Base-by-base conservation (phyloP, 2,329 filamentous ascomycete species). In the Xylariaceae sp. region DNA sequence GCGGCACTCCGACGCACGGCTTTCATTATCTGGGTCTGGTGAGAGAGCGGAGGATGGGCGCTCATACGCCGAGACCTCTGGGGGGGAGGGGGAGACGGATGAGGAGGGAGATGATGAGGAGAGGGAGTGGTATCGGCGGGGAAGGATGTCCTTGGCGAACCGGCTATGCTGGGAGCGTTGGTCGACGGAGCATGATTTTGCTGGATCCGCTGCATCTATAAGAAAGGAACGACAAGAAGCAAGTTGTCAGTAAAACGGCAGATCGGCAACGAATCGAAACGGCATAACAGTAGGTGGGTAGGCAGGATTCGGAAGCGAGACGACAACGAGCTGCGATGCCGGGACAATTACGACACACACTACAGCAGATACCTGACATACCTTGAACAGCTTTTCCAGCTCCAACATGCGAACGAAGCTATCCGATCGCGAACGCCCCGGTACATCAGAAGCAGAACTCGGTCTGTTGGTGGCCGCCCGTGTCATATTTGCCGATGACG, bases 341-440 rank as follows among this genome's bases (percentile, higher is more conserved):
- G 57, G 60, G 54, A 55, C 40, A 42, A 34, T 18, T 28, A 28
- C 22, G 22, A 28, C 22, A 28, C 22, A 28, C 22, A 5, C 22
- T 28, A 28, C 22, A 28, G 22, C 22, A n/a, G n/a, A 33, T 55
- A 28, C 22, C 22, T 28, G 50, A 63, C 73, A 71, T 72, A 84
- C 82, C 77, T 81, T 82, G 66, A 73, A 75, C 63, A 73, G 74
- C 63, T 78, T 80, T 63, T 84, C 82, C 47, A 84, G 68, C 60
- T 83, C 79, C 45, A 84, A 72, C 81, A 84, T 83, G 53, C 72
- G 75, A 65, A 82, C 74, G 57, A 84, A 75, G 65, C 75, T 81
- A 63, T 75, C 75, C 45, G 56, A 59, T 45, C 56, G 54, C 49
- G 51, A 55, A 56, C 72, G 71, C 60, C 71, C 70, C 47, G 68